A percentile compares a stretch with the other conserved stretches of the same genome.
Conservation (phyloP, 768 basidiomycete species). For the Melanogaster broomeanus region DNA sequence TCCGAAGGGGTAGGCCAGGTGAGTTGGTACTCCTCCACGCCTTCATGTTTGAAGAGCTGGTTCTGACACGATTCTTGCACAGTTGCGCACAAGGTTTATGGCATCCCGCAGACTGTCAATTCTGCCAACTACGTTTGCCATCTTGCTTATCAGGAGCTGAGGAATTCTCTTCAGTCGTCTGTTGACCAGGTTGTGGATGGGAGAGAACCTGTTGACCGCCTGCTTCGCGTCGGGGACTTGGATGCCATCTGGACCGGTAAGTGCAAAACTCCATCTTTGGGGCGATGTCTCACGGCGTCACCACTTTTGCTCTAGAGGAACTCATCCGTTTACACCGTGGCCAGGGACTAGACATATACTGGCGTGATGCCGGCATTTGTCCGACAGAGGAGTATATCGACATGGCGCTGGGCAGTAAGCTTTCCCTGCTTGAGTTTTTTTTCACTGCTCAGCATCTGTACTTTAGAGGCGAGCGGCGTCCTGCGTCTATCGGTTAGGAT, state of each 20-base stretch:
- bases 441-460: neutral
- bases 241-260: slow-evolving; percentile 74
- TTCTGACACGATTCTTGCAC: neutral
- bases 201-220: slow-evolving; percentile 8
- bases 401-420: slow-evolving; percentile 95
- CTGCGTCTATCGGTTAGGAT: slow-evolving; percentile 89
- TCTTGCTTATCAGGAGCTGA: slow-evolving; percentile 78
- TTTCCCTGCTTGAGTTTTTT: neutral
- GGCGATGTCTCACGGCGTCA: neutral
- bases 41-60: neutral
- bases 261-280: slow-evolving; percentile 3
- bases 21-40: neutral
- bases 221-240: slow-evolving; percentile 44
- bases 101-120: slow-evolving; percentile 92
- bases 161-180: slow-evolving; percentile 31
- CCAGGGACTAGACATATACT: slow-evolving; percentile 87
- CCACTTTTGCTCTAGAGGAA: slow-evolving; percentile 37
- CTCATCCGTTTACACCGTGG: slow-evolving; percentile 85
- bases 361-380: slow-evolving; percentile 85
- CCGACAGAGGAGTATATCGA: slow-evolving; percentile 89
- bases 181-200: neutral
- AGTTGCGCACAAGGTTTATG: slow-evolving; percentile 96
- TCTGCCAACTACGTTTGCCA: slow-evolving; percentile 94
- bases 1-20: slow-evolving; percentile 82
- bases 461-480: slow-evolving; percentile 86